phyloP scores from a whole-genome alignment of 1,284 basidiomycete species.

The Sutorius eximius region DNA sequence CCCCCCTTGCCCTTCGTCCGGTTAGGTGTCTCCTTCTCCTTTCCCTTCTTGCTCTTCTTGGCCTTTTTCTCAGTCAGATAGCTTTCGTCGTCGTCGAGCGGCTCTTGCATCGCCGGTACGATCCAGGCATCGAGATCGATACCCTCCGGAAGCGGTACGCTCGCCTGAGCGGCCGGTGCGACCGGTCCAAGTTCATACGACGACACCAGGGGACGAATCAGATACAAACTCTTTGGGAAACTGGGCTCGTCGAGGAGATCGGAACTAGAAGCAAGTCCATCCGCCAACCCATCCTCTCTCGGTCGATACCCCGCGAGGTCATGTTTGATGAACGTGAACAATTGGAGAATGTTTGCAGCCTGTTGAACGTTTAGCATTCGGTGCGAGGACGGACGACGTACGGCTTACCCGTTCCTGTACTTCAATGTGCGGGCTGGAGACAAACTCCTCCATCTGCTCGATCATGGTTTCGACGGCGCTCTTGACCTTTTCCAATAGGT shows the following conservation, averaged over 20 bases:
- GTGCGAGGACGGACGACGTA: not conserved
- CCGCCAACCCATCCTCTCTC: slow-evolving; percentile 41
- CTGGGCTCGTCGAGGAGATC: slow-evolving; percentile 41
- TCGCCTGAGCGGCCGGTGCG: slow-evolving; percentile 75
- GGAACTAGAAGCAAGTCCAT: slow-evolving; percentile 37
- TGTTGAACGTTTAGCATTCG: slow-evolving; percentile 30
- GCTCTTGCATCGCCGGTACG: slow-evolving; percentile 60
- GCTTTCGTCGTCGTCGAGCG: slow-evolving; percentile 34
- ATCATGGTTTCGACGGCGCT: slow-evolving; percentile 61
- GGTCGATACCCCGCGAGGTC: slow-evolving; percentile 69
- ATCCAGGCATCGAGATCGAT: slow-evolving; percentile 87
- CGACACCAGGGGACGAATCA: slow-evolving; percentile 82
- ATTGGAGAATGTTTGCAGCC: slow-evolving; percentile 78
- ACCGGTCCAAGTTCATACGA: slow-evolving; percentile 86
- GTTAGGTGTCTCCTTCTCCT: slow-evolving; percentile 45
- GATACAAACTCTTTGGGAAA: slow-evolving; percentile 86
- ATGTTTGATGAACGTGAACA: slow-evolving; percentile 79
- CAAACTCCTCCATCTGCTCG: slow-evolving; percentile 54
- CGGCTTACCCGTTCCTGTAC: slow-evolving; percentile 87
- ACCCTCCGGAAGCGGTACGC: slow-evolving; percentile 79
- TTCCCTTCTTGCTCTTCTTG: slow-evolving; percentile 50
- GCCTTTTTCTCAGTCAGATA: slow-evolving; percentile 32
- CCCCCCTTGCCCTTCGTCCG: slow-evolving; percentile 33
- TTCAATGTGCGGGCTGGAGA: slow-evolving; percentile 70
- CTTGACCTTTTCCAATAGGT: slow-evolving; percentile 62